A percentile compares a stretch with the other conserved stretches of the same genome.
These are phyloP conservation scores for Penicillium sp. DNA, from an alignment of 2,329 filamentous ascomycete species.

Conservation along the genomic window DNA sequence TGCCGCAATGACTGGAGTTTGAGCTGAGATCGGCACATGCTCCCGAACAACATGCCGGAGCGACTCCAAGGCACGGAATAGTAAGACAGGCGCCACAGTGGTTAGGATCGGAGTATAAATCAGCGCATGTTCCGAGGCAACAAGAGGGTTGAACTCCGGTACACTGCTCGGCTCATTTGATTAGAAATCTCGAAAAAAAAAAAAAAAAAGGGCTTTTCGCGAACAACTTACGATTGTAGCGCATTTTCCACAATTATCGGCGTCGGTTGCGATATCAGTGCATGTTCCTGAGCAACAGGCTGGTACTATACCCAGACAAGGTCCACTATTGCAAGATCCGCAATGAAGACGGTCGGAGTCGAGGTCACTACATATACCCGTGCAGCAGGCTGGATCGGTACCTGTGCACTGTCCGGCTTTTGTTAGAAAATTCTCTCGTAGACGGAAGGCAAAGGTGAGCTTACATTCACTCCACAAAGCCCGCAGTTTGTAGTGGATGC, in stretches of 20 bases:
- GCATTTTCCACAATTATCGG: slow-evolving; percentile 12
- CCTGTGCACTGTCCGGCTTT: slow-evolving; percentile 8
- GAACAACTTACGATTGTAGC: slow-evolving; percentile 3
- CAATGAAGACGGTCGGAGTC: slow-evolving; percentile 6
- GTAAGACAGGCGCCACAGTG: slow-evolving; percentile 9
- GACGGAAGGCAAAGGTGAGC: background rate
- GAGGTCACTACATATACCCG: slow-evolving; percentile 10
- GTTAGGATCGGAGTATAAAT: background rate
- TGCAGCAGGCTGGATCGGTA: slow-evolving; percentile 10
- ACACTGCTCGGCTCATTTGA: slow-evolving; percentile 2
- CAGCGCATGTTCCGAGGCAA: slow-evolving; percentile 8
- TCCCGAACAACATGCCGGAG: slow-evolving; percentile 10
- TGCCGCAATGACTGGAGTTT: slow-evolving; percentile 5
- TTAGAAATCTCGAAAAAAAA: too few relatives aligned
- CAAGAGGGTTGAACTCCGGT: slow-evolving; percentile 9
- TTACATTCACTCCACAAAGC: slow-evolving; percentile 5
- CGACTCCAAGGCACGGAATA: slow-evolving; percentile 7
- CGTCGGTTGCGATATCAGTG: slow-evolving; percentile 8
- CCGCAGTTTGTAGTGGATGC: slow-evolving; percentile 2
- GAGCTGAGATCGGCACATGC: slow-evolving; percentile 9
- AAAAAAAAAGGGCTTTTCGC: too few relatives aligned
- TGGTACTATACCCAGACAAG: slow-evolving; percentile 8
- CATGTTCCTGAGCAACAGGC: slow-evolving; percentile 13
- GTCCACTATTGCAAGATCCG: slow-evolving; percentile 2
- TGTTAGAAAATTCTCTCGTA: background rate